Evolutionary conservation across 2,329 filamentous ascomycete genomes (phyloP), one percentile per base, ranked within the genome.

Genomic region (Venturia carpophila): DNA sequence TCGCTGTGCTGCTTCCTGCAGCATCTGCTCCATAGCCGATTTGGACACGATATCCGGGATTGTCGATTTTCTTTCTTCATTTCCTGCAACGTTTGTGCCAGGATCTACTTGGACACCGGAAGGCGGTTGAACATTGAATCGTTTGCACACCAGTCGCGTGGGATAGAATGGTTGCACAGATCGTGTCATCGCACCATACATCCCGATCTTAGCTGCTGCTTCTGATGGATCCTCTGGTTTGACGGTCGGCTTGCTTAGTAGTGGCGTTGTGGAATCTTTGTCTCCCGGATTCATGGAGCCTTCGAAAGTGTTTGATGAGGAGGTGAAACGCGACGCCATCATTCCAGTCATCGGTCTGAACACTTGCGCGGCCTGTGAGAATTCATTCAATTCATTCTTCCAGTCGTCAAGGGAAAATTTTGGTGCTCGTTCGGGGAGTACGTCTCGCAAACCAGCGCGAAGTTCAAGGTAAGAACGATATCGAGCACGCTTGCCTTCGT

Each of bases 301-400:
- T 0, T 71, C 65, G 9, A 72, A 67, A 6, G 76, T 71, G 10
- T 76, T 70, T 10, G 84, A 84, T 0, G 86, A 84, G 1, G 89
- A 88, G 0, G 92, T 97, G 74, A 99, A 99, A 0, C 93, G 87
- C 24, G 90, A 91, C 19, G 93, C 94, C 91, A 99, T 97, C 68
- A 91, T 82, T 0, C 92, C 92, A 1, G 90, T 91, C 78, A 96
- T 90, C 0, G 94, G 94, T 73, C 90, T 93, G 79, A 97, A 99
- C 24, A 97, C 87, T 69, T 86, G 79, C 0, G 88, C 88, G 5
- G 87, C 87, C 65, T 87, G 84, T 15, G 84, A 80, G 71, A 96
- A 97, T 71, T 99, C 86, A 58, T 82, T 79, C 64, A 96, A 79
- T 74, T 99, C 94, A 65, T 86, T 86, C 42, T 87, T 75, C 86